Conservation (phyloP, 2,329 filamentous ascomycete genomes). For the Diaporthe sp. region DNA sequence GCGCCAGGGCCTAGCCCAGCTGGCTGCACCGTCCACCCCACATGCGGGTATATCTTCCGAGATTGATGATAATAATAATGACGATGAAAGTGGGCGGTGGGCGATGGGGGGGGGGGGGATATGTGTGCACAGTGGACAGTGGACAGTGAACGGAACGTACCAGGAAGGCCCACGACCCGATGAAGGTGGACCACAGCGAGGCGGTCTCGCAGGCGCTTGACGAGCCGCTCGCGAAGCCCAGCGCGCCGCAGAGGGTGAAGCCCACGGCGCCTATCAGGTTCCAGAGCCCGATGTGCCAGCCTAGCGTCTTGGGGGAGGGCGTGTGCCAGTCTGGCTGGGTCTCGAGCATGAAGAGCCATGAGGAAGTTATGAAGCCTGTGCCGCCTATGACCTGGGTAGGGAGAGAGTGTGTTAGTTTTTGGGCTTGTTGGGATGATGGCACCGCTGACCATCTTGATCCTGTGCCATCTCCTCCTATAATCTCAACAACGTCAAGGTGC, state of each 20-base stretch:
- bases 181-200: slow-evolving; percentile 58
- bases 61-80: neutral
- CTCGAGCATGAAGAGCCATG: slow-evolving; percentile 72
- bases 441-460: neutral
- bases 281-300: slow-evolving; percentile 76
- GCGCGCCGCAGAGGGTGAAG: slow-evolving; percentile 69
- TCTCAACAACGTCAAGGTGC: too few relatives aligned
- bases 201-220: slow-evolving; percentile 55
- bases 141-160: slow-evolving; percentile 38
- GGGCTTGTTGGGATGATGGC: neutral
- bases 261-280: slow-evolving; percentile 72
- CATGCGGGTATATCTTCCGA: slow-evolving; percentile 9
- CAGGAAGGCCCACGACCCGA: slow-evolving; percentile 61
- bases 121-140: too few relatives aligned
- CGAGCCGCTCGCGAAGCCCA: slow-evolving; percentile 59
- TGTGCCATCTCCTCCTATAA: neutral
- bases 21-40: neutral
- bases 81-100: neutral
- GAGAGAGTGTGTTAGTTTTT: slow-evolving; percentile 35
- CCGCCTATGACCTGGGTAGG: slow-evolving; percentile 70
- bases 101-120: too few relatives aligned
- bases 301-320: slow-evolving; percentile 65
- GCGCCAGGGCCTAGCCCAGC: neutral
- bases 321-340: slow-evolving; percentile 72
- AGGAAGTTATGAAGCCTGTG: slow-evolving; percentile 68